Percentiles rank a stretch among this genome's conserved stretches.
phyloP scores from a whole-genome alignment of 2,329 filamentous ascomycete genomes.

The Cladosporium sp. region DNA sequence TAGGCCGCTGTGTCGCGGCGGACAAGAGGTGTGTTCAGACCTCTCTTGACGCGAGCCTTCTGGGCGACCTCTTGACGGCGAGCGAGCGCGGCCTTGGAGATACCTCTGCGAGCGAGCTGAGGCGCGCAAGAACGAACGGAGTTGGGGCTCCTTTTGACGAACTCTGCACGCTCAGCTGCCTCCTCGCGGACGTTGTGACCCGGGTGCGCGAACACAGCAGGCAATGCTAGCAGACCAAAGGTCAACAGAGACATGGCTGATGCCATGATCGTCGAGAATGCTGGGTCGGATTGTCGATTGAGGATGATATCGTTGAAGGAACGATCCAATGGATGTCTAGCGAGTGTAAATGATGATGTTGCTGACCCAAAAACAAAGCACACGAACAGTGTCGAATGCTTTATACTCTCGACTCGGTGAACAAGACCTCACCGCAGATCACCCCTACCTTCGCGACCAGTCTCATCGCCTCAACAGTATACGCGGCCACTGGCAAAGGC shows the following conservation, averaged over 20 bases:
- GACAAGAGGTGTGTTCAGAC: conserved; percentile 17
- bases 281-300: background rate
- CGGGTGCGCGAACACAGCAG: conserved; percentile 20
- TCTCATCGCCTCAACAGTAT: background rate
- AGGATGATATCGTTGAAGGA: background rate
- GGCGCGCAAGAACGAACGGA: conserved; percentile 20
- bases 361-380: background rate
- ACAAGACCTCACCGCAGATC: background rate
- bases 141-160: conserved; percentile 19
- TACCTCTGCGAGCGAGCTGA: conserved; percentile 20
- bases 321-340: background rate
- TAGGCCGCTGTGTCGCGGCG: conserved; percentile 23
- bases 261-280: conserved; percentile 1
- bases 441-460: background rate
- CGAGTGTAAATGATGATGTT: background rate
- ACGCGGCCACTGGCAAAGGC: background rate
- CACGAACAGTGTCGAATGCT: too few species aligned
- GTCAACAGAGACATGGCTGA: background rate
- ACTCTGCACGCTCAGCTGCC: conserved; percentile 21
- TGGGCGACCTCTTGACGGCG: conserved; percentile 21
- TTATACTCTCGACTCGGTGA: too few species aligned
- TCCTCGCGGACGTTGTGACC: conserved; percentile 18
- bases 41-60: conserved; percentile 20
- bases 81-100: conserved; percentile 17
- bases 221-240: conserved; percentile 6